Percentiles rank a stretch among this genome's conserved stretches.
These are phyloP conservation scores for Raphanus hybrid DNA, from an alignment of 441 rosid species.

Conservation along the genomic window DNA sequence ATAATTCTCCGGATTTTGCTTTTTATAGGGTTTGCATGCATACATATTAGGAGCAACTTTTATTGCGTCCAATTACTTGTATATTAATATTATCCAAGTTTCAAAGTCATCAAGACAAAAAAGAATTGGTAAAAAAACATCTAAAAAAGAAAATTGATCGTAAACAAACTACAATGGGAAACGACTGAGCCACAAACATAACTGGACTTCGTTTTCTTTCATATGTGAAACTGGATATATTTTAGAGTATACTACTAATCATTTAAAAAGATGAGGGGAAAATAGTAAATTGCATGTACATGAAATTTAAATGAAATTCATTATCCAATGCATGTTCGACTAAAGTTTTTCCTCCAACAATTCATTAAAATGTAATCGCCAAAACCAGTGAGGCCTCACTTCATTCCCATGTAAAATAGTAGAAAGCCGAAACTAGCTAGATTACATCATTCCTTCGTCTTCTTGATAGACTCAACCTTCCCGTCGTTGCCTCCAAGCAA, in stretches of 20 bases:
- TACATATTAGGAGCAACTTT: background rate
- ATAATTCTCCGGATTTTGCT: background rate
- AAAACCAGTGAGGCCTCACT: slow-evolving; percentile 15
- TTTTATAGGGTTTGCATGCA: background rate
- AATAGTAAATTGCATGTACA: background rate
- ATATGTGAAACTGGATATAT: background rate
- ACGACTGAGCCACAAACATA: background rate
- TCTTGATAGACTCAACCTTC: slow-evolving; percentile 83
- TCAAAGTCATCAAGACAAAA: background rate
- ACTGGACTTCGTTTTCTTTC: background rate
- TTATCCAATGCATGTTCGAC: slow-evolving; percentile 5
- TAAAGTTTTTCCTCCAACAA: background rate
- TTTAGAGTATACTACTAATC: background rate
- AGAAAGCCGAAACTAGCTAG: background rate
- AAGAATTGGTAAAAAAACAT: no score
- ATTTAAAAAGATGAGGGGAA: background rate
- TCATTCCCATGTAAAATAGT: slow-evolving; percentile 17
- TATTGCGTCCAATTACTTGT: background rate
- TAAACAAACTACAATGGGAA: background rate
- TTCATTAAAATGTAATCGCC: background rate
- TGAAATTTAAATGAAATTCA: slow-evolving; percentile 15
- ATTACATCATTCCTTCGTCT: slow-evolving; percentile 39
- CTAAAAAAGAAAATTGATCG: background rate
- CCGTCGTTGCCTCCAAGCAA: slow-evolving; percentile 96
- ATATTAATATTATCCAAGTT: background rate